Evolutionary conservation across 2,329 filamentous ascomycete species (phyloP), one percentile per base, ranked within the genome.

Genomic region (Aspergillus thermomutatus): DNA sequence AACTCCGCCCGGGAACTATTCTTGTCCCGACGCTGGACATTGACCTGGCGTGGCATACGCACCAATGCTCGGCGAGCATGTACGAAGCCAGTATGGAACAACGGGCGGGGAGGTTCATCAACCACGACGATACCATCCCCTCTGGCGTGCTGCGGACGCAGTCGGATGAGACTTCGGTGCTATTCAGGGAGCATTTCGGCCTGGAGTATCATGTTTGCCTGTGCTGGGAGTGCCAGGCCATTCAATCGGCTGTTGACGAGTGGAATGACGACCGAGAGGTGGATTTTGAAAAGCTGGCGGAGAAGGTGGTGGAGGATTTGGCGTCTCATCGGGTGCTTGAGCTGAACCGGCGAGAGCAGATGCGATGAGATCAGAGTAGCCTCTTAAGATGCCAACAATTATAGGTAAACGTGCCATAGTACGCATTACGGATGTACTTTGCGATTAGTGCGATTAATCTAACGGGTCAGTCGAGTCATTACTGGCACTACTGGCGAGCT

Each of bases 91-190:
- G 50, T 23, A 78, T 82, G 59, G 73, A 75, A 0, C 27, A 48
- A 75, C 2, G 46, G 9, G 37, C 17, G 0, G 60, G 60, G 1
- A 82, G 81, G 55, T 89, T 90, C 64, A 80, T 92, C 60, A 85
- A 91, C 64, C 90, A 93, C 66, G 87, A 92, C 67, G 90, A 93
- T 75, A 91, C 91, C 72, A 84, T 92, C 14, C 84, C 86, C 41
- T 85, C 90, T 63, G 74, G 75, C 6, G 79, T 78, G 46, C 79
- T 92, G 2, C 80, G 82, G 48, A 72, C 74, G 1, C 77, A 80
- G 1, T 91, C 92, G 64, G 83, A 85, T 64, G 47, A 27, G 26
- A 59, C 60, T 2, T 47, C 52, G 14, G 49, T 56, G 31, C 26
- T 59, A 27, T 64, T 58, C 14, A 17, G 28, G 11, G n/a, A 27